A percentile compares a stretch with the other conserved stretches of the same genome.
phyloP scores from a whole-genome alignment of 257 asterid species.

The Solanum phureja region DNA sequence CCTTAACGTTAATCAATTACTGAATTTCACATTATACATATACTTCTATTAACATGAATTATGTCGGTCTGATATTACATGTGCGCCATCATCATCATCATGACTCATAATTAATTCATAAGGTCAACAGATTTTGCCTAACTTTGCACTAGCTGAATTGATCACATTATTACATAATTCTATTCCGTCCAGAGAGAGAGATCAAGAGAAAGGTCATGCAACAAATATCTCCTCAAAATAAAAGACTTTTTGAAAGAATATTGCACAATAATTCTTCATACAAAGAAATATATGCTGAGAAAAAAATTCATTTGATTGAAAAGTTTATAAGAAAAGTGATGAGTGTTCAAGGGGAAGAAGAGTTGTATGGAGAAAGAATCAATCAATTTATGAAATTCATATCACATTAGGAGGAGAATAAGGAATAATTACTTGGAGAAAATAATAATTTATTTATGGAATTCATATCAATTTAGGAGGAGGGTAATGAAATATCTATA shows the following conservation, averaged over 20 bases:
- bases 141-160: too few relatives aligned
- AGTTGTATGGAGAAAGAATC: too few relatives aligned
- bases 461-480: not conserved
- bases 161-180: too few relatives aligned
- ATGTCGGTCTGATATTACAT: not conserved
- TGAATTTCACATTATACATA: not conserved
- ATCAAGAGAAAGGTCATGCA: too few relatives aligned
- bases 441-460: not conserved
- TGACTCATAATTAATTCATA: not conserved
- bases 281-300: not conserved
- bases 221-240: too few relatives aligned
- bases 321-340: not conserved
- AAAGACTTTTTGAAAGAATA: too few relatives aligned
- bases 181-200: too few relatives aligned
- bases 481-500: not conserved
- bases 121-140: not conserved
- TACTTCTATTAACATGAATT: not conserved
- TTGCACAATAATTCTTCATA: not conserved
- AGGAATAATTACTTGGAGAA: too few relatives aligned
- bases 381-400: too few relatives aligned
- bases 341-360: not conserved
- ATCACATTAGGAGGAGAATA: not conserved
- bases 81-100: not conserved
- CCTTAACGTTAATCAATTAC: not conserved
- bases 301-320: not conserved